A percentile compares a stretch with the other conserved stretches of the same genome.
These are phyloP conservation scores for Pyrenophora seminiperda DNA, from an alignment of 2,329 filamentous ascomycete species.

Conservation along the genomic window DNA sequence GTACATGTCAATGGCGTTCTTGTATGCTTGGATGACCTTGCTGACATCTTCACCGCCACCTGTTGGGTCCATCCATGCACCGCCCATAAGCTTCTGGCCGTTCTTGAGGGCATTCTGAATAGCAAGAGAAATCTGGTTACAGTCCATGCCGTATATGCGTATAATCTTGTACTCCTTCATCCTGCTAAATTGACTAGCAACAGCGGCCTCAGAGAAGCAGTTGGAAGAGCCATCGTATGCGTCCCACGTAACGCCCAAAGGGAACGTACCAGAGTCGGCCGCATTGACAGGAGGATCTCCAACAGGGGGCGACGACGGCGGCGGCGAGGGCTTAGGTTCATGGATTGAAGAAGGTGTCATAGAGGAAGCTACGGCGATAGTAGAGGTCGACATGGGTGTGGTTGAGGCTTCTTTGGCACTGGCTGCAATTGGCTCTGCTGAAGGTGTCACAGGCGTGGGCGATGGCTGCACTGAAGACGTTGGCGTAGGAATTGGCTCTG, in stretches of 20 bases:
- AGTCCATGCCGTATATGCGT: conserved; percentile 81
- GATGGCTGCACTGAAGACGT: neutral
- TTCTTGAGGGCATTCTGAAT: conserved; percentile 67
- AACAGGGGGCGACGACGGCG: conserved; percentile 6
- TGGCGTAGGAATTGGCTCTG: conserved; percentile 10
- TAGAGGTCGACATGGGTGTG: conserved; percentile 8
- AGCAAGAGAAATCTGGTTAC: conserved; percentile 70
- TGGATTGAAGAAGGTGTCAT: conserved; percentile 2
- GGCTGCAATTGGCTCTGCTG: conserved; percentile 15
- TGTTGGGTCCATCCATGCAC: conserved; percentile 68
- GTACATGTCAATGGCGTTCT: conserved; percentile 57
- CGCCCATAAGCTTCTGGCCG: conserved; percentile 73
- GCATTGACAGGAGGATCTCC: conserved; percentile 8
- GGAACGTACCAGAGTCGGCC: conserved; percentile 17
- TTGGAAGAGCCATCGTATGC: conserved; percentile 29
- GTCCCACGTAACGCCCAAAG: conserved; percentile 44
- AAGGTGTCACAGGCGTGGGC: conserved; percentile 12
- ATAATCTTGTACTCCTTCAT: conserved; percentile 66
- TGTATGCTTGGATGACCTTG: conserved; percentile 65
- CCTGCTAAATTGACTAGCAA: conserved; percentile 67
- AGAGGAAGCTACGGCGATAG: neutral
- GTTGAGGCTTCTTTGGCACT: conserved; percentile 4
- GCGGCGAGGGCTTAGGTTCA: conserved; percentile 3
- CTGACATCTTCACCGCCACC: conserved; percentile 49
- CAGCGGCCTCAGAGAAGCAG: conserved; percentile 70